Percentiles rank a stretch among this genome's conserved stretches.
These are phyloP conservation scores for Acrasis kona DNA, from an alignment of 78 protist species.

Conservation along the genomic window DNA sequence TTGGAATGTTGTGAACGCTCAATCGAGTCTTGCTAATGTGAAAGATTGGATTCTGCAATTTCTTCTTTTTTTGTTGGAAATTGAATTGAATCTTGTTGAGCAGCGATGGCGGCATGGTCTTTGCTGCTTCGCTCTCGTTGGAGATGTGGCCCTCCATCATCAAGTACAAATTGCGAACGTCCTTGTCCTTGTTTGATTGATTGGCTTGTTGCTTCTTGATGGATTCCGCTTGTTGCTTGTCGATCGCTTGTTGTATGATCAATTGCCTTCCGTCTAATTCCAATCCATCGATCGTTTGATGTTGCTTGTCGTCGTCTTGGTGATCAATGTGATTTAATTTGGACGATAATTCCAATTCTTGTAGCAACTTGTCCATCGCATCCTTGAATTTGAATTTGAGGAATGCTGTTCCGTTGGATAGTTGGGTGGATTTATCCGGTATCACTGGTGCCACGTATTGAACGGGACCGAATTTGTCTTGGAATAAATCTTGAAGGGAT, in stretches of 20 bases:
- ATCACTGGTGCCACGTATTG: background rate
- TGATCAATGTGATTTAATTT: background rate
- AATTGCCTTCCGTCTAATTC: background rate
- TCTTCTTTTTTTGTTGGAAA: background rate
- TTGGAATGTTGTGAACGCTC: slow-evolving; percentile 4
- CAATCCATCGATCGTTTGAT: background rate
- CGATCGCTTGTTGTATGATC: background rate
- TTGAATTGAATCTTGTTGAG: background rate
- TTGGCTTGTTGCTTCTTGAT: background rate
- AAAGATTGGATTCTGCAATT: background rate
- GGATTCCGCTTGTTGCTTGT: background rate
- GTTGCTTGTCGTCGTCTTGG: background rate
- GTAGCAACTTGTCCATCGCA: background rate
- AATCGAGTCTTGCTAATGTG: background rate
- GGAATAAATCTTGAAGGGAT: background rate
- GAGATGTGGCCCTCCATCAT: background rate
- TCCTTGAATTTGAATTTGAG: background rate
- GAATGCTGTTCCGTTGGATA: background rate
- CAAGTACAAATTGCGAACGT: background rate
- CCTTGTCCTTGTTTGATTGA: too few relatives aligned
- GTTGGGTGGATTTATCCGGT: background rate
- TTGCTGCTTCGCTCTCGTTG: background rate
- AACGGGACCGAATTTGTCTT: background rate
- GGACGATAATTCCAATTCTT: background rate
- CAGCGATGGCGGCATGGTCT: background rate